Percentiles rank a stretch among this genome's conserved stretches.
Conservation (phyloP, 345 rosid genomes). For the Brassica rapa region DNA sequence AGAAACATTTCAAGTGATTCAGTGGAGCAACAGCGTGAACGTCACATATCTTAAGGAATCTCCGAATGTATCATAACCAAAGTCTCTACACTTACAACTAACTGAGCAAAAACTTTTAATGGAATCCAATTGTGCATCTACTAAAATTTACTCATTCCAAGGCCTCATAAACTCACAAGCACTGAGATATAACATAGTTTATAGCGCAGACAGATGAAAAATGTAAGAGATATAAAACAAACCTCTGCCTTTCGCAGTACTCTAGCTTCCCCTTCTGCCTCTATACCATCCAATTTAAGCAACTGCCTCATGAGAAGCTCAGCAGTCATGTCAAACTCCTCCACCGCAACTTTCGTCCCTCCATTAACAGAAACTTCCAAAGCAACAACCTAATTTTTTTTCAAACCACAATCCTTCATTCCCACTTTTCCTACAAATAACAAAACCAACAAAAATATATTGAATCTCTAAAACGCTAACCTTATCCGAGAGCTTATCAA, state of each 20-base stretch:
- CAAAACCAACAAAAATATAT: neutral
- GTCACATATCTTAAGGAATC: too few species aligned
- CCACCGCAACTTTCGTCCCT: constrained; percentile 57
- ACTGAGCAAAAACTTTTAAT: neutral
- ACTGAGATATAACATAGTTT: neutral
- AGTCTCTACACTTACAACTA: neutral
- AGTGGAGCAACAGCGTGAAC: too few species aligned
- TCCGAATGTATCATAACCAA: neutral
- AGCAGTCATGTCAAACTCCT: constrained; percentile 64
- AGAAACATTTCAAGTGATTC: too few species aligned
- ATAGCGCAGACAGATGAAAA: neutral
- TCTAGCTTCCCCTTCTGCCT: constrained; percentile 88
- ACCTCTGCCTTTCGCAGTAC: constrained; percentile 88
- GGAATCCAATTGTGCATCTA: neutral
- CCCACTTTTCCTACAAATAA: too few species aligned
- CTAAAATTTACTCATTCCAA: neutral
- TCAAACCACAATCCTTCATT: neutral
- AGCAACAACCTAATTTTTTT: constrained; percentile 59
- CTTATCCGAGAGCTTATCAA: constrained; percentile 75
- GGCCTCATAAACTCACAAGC: neutral
- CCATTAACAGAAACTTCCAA: constrained; percentile 65
- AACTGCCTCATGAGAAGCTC: constrained; percentile 89
- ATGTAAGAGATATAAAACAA: constrained; percentile 16
- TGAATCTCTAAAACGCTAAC: constrained; percentile 41
- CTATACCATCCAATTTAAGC: constrained; percentile 75